Base-by-base conservation (phyloP, 2,329 filamentous ascomycete genomes). In the Hypoxylon rubiginosum region DNA sequence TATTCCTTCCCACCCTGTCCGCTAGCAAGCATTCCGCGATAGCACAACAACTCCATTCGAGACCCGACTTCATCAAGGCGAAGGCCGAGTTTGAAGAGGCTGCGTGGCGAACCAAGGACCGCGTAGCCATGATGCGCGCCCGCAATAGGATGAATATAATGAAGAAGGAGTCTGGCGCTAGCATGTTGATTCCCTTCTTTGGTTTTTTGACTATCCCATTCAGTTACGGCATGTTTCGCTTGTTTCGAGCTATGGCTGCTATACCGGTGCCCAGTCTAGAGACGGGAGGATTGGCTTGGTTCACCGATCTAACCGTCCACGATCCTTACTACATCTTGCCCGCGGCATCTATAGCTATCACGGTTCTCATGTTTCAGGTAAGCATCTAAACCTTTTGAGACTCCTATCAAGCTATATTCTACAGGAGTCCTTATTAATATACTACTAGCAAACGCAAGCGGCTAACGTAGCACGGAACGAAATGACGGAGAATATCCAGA, bases 261-360 rank as follows among this genome's bases (percentile, higher is more conserved):
- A 81, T 98, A 51, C 95, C 95, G 3, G 93, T 97, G 4, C 95
- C 95, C 0, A 90, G 88, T 0, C 79, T 98, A 69, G 87, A 92
- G 72, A 82, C 81, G 0, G 92, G 92, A 32, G 90, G 92, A 2
- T 80, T 90, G 36, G 80, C 90, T 43, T 99, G 96, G 96, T 87
- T 98, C 71, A 80, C 82, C 1, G 92, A 98, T 77, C 79, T 99
- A 67, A 90, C 93, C 0, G 76, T 89, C 21, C 78, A 87, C 1
- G 96, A 99, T 78, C 95, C 96, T 0, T 90, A 85, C 73, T 95
- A 88, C 72, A 78, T 96, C 43, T 81, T 98, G 32, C 96, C 96
- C 1, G 68, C 88, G 2, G 62, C 84, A 1, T 88, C 89, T 2
- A 85, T 89, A 1, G 78, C 75, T 7, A 75, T 88, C 58, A 85